Evolutionary conservation across 371 early-diverging fungal genomes (phyloP), one percentile per base, ranked within the genome.

Genomic region (Aphelidium insulamus): DNA sequence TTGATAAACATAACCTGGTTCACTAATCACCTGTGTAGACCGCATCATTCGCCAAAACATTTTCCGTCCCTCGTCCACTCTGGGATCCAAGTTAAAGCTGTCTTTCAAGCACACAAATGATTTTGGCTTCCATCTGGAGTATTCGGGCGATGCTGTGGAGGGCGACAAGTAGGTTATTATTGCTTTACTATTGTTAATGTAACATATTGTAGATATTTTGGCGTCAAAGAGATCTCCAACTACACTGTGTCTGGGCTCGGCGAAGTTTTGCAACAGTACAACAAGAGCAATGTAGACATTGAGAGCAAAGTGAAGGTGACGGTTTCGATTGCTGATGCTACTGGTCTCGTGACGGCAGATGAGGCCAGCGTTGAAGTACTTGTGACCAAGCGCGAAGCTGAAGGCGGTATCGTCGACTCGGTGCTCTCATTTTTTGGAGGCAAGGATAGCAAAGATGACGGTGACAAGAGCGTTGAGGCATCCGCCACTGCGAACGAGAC

Each of bases 81-180:
- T n/a, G n/a, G n/a, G n/a, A n/a, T n/a, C n/a, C n/a, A n/a, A n/a
- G n/a, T n/a, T n/a, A n/a, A n/a, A n/a, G n/a, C n/a, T 92, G 62
- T 70, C 61, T 36, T 77, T 83, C 45, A 73, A 76, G 46, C 72
- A 84, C 20, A 44, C 44, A 9, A 57, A 67, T 1, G 87, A 92
- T 44, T 77, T 88, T 46, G 61, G 62, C 4, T 73, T 85, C 40
- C 60, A 61, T 32, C 49, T 85, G 27, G 55, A 59, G 26, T 73
- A 78, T 43, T 65, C 59, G 27, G 42, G 60, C 20, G 42, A 54
- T 2, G 37, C 46, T 10, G 46, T 49, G 7, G 51, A 37, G 16
- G 44, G 45, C 20, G 43, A 34, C 21, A 39, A 28, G 47, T 60
- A 54, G 51, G 32, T 36, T 0, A 19, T 38, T 25, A 45, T n/a